phyloP scores from a whole-genome alignment of 2,329 filamentous ascomycete genomes.

The Colletotrichum gloeosporioides region DNA sequence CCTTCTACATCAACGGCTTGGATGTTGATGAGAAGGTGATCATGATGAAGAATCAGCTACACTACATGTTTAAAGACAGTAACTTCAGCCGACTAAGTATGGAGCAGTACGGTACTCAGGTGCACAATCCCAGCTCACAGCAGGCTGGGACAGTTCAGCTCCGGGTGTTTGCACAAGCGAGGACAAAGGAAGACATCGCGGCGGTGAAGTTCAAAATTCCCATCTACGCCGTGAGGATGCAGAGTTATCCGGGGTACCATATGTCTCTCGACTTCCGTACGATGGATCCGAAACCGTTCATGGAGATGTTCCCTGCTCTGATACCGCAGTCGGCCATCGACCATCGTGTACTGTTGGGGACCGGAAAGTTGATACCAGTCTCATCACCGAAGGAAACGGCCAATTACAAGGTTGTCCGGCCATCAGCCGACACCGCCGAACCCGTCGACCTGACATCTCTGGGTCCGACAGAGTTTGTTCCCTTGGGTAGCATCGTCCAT shows the following conservation, averaged over 20 bases:
- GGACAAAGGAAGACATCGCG: conserved; percentile 27
- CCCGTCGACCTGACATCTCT: conserved; percentile 1
- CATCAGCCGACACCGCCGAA: conserved; percentile 2
- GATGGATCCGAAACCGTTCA: conserved; percentile 46
- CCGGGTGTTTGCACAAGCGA: conserved; percentile 28
- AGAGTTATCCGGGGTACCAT: conserved; percentile 47
- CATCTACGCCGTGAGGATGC: conserved; percentile 43
- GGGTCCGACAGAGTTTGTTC: background rate
- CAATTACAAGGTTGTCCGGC: background rate
- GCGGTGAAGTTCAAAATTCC: conserved; percentile 32
- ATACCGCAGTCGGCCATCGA: conserved; percentile 33
- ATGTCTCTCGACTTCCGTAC: conserved; percentile 49
- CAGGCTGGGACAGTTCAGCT: conserved; percentile 27
- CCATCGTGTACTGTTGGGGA: conserved; percentile 26
- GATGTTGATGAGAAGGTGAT: conserved; percentile 24
- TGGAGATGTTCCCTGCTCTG: conserved; percentile 45
- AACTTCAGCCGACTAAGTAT: conserved; percentile 42
- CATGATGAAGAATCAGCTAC: conserved; percentile 28
- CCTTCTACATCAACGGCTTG: conserved; percentile 17
- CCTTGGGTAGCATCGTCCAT: conserved; percentile 38
- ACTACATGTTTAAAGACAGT: conserved; percentile 26
- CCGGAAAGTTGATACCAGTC: background rate
- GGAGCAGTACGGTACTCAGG: conserved; percentile 27
- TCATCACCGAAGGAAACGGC: background rate
- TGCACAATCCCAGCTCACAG: conserved; percentile 25